Percentiles rank a stretch among this genome's conserved stretches.
Evolutionary conservation across 257 asterid genomes (phyloP).

Genomic region (Rehmannia glutinosa): DNA sequence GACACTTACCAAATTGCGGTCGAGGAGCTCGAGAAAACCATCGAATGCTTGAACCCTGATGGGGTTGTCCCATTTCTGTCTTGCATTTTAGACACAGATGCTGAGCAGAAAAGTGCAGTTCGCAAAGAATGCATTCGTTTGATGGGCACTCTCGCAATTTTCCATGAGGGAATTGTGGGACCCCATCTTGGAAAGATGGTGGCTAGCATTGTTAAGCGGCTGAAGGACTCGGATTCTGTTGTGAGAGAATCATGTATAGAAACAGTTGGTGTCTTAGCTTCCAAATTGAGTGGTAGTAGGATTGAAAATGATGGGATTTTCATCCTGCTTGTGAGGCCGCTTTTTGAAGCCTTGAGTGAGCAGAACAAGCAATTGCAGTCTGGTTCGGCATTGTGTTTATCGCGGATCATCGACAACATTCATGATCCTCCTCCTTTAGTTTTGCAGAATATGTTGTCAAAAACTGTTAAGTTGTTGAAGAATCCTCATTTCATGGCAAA

Average conservation of each 20-base stretch:
- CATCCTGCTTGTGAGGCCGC: constrained; percentile 71
- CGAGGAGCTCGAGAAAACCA: too few species aligned
- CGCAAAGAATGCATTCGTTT: too few species aligned
- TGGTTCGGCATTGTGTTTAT: constrained; percentile 85
- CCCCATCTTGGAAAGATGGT: constrained; percentile 77
- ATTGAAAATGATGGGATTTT: constrained; percentile 56
- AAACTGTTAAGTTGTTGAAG: too few species aligned
- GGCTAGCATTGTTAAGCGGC: constrained; percentile 83
- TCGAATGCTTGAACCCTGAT: too few species aligned
- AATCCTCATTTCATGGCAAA: too few species aligned
- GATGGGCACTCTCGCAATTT: constrained; percentile 64
- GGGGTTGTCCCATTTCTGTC: too few species aligned
- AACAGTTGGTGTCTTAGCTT: constrained; percentile 72
- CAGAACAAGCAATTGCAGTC: constrained; percentile 79
- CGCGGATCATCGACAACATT: constrained; percentile 73
- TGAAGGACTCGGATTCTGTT: too few species aligned
- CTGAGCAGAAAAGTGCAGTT: too few species aligned
- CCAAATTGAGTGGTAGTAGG: constrained; percentile 58
- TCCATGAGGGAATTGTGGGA: constrained; percentile 50
- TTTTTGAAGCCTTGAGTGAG: constrained; percentile 90
- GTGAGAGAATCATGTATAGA: constrained; percentile 83
- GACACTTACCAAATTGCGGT: constrained; percentile 83
- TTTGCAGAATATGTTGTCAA: too few species aligned
- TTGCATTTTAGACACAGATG: too few species aligned
- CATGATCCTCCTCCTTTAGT: too few species aligned